These are phyloP conservation scores for Zopfia rhizophila DNA, from an alignment of 2,329 filamentous ascomycete genomes.

Conservation along the genomic window DNA sequence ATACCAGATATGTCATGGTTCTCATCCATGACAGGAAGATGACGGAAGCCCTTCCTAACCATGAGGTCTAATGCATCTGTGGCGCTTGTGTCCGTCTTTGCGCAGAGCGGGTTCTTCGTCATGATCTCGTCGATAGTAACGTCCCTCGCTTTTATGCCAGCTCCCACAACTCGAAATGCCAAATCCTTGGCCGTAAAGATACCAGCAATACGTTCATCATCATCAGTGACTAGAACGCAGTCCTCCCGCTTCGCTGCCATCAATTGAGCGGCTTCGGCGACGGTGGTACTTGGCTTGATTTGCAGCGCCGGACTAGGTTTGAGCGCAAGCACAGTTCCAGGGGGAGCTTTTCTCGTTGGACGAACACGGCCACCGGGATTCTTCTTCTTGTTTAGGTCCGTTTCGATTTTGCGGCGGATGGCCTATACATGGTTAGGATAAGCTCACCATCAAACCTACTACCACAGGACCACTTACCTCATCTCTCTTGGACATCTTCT, in stretches of 20 bases:
- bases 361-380: slow-evolving; percentile 80
- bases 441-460: slow-evolving; percentile 16
- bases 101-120: slow-evolving; percentile 99
- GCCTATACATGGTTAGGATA: slow-evolving; percentile 67
- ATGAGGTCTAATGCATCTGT: slow-evolving; percentile 97
- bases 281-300: slow-evolving; percentile 94
- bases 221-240: slow-evolving; percentile 96
- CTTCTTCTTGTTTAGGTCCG: slow-evolving; percentile 97
- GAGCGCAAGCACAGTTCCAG: slow-evolving; percentile 92
- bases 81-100: slow-evolving; percentile 95
- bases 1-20: slow-evolving; percentile 99
- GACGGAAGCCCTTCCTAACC: slow-evolving; percentile 97
- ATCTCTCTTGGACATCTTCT: slow-evolving; percentile 97
- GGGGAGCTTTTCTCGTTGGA: slow-evolving; percentile 90
- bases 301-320: slow-evolving; percentile 96
- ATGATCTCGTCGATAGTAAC: slow-evolving; percentile 98
- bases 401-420: slow-evolving; percentile 96
- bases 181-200: slow-evolving; percentile 99
- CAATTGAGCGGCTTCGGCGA: slow-evolving; percentile 94
- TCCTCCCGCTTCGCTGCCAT: slow-evolving; percentile 99
- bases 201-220: slow-evolving; percentile 96
- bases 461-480: slow-evolving; percentile 73
- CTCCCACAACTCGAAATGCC: slow-evolving; percentile 94
- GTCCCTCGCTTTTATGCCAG: slow-evolving; percentile 86
- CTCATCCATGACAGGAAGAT: slow-evolving; percentile 99